These are phyloP conservation scores for Aspergillus uvarum DNA, from an alignment of 2,329 filamentous ascomycete genomes.

Conservation along the genomic window DNA sequence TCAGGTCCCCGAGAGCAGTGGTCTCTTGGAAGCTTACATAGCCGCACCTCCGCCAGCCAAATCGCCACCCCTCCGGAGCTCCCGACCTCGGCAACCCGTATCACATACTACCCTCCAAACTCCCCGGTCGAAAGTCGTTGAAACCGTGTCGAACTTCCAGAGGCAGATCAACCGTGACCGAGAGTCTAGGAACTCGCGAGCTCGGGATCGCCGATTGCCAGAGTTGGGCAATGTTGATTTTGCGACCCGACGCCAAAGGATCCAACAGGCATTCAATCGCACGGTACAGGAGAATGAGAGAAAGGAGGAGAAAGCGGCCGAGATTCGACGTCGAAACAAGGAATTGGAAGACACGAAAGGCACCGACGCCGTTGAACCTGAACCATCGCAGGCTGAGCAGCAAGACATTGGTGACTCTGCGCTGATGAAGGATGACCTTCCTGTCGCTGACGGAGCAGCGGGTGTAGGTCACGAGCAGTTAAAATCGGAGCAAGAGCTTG, in stretches of 20 bases:
- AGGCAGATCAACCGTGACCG: constrained; percentile 35
- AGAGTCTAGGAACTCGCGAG: constrained; percentile 32
- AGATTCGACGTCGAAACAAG: constrained; percentile 45
- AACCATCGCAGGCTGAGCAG: constrained; percentile 18
- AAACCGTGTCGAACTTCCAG: constrained; percentile 52
- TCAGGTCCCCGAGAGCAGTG: constrained; percentile 50
- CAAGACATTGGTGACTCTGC: constrained; percentile 7
- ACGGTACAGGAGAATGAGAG: constrained; percentile 68
- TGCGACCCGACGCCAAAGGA: constrained; percentile 75
- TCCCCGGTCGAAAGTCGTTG: constrained; percentile 65
- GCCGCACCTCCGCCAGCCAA: constrained; percentile 67
- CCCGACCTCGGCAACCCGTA: constrained; percentile 75
- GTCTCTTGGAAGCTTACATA: constrained; percentile 71
- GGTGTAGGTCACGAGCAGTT: constrained; percentile 17
- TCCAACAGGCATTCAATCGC: constrained; percentile 81
- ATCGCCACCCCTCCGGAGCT: constrained; percentile 78
- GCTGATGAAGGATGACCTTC: constrained; percentile 23
- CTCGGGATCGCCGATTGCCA: constrained; percentile 50
- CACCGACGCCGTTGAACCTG: constrained; percentile 27
- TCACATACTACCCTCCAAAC: constrained; percentile 71
- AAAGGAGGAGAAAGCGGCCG: constrained; percentile 59
- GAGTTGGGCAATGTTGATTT: constrained; percentile 78
- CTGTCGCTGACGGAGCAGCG: constrained; percentile 23
- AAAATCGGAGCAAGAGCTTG: constrained; percentile 1
- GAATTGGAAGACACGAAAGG: constrained; percentile 53